Evolutionary conservation across 148 eudicot species (phyloP).

Genomic region (Persicaria tinctoria): DNA sequence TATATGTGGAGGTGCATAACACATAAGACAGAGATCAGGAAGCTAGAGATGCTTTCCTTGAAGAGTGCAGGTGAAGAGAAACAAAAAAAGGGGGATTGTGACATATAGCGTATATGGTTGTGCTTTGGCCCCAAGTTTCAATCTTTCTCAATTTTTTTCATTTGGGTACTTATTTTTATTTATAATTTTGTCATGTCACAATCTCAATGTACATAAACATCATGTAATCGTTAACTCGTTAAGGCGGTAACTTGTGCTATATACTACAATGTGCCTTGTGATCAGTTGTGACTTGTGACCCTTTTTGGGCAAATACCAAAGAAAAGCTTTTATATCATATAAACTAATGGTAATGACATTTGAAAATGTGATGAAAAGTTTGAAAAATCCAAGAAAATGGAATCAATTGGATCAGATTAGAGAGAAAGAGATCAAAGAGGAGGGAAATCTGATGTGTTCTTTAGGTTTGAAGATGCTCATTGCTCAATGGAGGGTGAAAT

Average conservation of each 20-base stretch:
- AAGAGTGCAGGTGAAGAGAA: conserved; percentile 11
- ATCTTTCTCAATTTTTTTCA: neutral
- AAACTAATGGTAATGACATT: neutral
- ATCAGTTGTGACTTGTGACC: too few species aligned
- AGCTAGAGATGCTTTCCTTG: conserved; percentile 58
- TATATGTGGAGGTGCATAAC: conserved; percentile 22
- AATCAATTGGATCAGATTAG: conserved; percentile 8
- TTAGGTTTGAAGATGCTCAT: neutral
- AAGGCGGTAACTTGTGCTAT: too few species aligned
- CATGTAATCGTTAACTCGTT: too few species aligned
- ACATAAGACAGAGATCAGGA: conserved; percentile 12
- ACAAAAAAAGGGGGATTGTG: neutral
- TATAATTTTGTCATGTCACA: neutral
- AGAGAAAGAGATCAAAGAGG: neutral
- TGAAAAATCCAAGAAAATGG: conserved; percentile 5
- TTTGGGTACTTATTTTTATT: neutral
- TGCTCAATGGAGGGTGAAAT: neutral
- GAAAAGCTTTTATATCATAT: neutral
- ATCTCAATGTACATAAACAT: neutral
- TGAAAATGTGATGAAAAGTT: neutral
- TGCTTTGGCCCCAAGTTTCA: conserved; percentile 9
- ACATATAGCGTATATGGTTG: neutral
- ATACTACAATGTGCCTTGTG: too few species aligned
- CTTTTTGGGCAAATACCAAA: neutral
- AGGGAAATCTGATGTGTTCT: conserved; percentile 6